phyloP scores from a whole-genome alignment of 2,329 filamentous ascomycete genomes.

The Diaporthe citri region DNA sequence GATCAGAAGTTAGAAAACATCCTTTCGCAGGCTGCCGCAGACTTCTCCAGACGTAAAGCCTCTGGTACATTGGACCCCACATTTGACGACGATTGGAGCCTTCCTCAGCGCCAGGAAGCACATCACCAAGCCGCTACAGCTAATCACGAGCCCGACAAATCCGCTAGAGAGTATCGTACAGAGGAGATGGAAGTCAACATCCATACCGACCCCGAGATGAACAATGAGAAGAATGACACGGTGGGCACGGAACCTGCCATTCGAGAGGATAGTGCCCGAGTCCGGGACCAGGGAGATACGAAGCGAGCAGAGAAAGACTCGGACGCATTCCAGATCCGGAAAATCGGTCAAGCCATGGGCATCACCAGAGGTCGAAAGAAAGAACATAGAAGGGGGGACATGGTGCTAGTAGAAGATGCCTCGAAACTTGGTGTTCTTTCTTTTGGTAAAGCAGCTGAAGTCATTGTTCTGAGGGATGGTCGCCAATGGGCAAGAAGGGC shows the following conservation, averaged over 20 bases:
- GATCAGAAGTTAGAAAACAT: not conserved
- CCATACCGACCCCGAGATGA: not conserved
- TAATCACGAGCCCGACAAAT: not conserved
- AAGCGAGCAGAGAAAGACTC: not conserved
- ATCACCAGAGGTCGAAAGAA: constrained; percentile 36
- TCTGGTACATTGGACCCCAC: not conserved
- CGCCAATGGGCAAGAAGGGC: constrained; percentile 40
- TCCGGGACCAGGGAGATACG: not conserved
- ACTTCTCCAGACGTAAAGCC: not conserved
- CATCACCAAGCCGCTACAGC: not conserved
- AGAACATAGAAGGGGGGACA: constrained; percentile 39
- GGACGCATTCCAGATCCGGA: not conserved
- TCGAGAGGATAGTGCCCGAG: not conserved
- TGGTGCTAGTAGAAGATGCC: constrained; percentile 26
- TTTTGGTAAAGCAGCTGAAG: constrained; percentile 56
- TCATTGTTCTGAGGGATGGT: constrained; percentile 61
- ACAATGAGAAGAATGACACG: not conserved
- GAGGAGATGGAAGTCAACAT: not conserved
- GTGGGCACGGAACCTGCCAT: not conserved
- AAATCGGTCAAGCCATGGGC: not conserved
- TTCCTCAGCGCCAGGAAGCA: not conserved
- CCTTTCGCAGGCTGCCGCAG: not conserved
- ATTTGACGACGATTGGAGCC: not conserved
- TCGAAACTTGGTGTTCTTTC: constrained; percentile 48
- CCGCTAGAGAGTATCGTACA: not conserved